These are phyloP conservation scores for Yarrowia porcina DNA, from an alignment of 805 yeast species.

Conservation along the genomic window DNA sequence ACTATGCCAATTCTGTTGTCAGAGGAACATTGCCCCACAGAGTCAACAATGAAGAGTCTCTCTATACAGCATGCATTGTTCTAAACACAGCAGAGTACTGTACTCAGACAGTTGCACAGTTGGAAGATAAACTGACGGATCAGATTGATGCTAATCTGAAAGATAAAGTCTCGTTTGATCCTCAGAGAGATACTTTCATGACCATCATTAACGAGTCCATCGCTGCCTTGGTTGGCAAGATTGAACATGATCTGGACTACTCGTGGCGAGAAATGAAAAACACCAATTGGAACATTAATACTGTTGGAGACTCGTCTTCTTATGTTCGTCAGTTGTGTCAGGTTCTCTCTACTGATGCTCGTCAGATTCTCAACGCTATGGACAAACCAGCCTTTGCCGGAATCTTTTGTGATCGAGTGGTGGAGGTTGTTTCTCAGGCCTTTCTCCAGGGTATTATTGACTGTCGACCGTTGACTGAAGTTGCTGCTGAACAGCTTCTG, in stretches of 20 bases:
- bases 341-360: constrained; percentile 46
- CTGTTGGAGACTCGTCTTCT: constrained; percentile 69
- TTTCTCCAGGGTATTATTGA: constrained; percentile 56
- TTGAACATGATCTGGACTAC: constrained; percentile 58
- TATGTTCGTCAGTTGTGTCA: constrained; percentile 60
- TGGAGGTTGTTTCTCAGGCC: constrained; percentile 59
- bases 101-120: constrained; percentile 68
- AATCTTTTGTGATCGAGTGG: constrained; percentile 69
- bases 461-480: constrained; percentile 65
- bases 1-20: constrained; percentile 54
- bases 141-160: constrained; percentile 44
- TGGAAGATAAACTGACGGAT: constrained; percentile 57
- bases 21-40: constrained; percentile 35
- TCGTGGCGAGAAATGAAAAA: constrained; percentile 82
- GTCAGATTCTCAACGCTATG: constrained; percentile 41
- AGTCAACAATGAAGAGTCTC: constrained; percentile 46
- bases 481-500: constrained; percentile 74
- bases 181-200: constrained; percentile 54
- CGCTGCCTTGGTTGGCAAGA: constrained; percentile 52
- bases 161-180: constrained; percentile 51
- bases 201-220: constrained; percentile 58
- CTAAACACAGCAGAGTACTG: constrained; percentile 90
- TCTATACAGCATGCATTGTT: constrained; percentile 64
- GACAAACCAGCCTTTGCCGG: constrained; percentile 69
- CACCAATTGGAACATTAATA: constrained; percentile 67